Evolutionary conservation across 225 moss, liverwort and hornwort species (phyloP), one percentile per base, ranked within the genome.

Genomic region (Pseudoscleropodium purum): DNA sequence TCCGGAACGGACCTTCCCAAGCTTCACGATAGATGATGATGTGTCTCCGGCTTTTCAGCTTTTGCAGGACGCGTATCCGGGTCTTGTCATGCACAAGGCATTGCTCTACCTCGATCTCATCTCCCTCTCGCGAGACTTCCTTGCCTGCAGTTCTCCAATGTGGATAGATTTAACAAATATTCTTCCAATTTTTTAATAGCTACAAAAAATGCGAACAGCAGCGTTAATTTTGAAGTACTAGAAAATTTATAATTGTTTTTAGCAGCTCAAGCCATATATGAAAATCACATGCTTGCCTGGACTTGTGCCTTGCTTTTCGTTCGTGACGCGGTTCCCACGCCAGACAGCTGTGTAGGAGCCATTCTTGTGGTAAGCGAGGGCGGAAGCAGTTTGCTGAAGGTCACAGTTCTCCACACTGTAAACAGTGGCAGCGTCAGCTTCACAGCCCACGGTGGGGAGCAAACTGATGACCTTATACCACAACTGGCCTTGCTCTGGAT

Each of bases 1-100:
- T 97, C n/a, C 95, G 93, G 88, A 97, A 99, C 6, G 98, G 97
- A 43, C 97, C 96, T 86, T 96, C 97, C 96, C 95, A 97, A 75
- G 93, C 89, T 88, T 99, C 99, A 39, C 95, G 80, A 68, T 88
- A 97, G 19, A 97, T 81, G 18, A 93, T 85, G 51, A 99, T 61
- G 10, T 47, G 91, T 87, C 94, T 94, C 69, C 96, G 84, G 2
- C 79, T 56, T 0, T 89, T 90, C 37, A 93, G 84, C 82, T 95
- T 95, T 74, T 97, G 99, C 54, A 96, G 81, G 30, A 99, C 87
- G 79, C 99, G 94, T 47, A 96, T 90, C 43, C 99, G 92, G 63
- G 87, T 90, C 84, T 89, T 93, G 21, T 86, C 93, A 82, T 91
- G 91, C 76, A 96, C 95, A 60, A 99, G 90, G 69, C 99, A 97